Evolutionary conservation across 192 early-diverging fungal genomes (phyloP), one percentile per base, ranked within the genome.

Genomic region (Podila clonocystis): DNA sequence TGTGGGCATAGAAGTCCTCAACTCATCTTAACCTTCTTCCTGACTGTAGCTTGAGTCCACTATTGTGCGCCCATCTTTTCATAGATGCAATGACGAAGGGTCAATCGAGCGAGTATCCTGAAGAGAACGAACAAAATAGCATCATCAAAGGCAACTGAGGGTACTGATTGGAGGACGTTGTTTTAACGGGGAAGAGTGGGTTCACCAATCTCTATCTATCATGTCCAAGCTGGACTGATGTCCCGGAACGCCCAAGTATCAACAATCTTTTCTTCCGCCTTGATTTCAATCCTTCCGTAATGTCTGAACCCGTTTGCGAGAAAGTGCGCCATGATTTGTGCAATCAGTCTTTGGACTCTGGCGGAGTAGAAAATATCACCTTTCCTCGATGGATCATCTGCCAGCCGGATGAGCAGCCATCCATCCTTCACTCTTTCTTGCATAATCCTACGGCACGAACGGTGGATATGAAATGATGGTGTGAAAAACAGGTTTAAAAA

Each of bases 261-360:
- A 11, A 55, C 52, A 22, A 1, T 9, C 52, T 9, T 11, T 24
- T 17, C 52, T 2, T 55, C 52, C 11, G 52, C 28, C 7, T 55
- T 70, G 33, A 76, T 70, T 15, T 70, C 63, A 12, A 76, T 67
- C 6, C 55, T 69, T 0, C 52, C 28, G 19, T 76, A 76, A 0
- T 69, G 49, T 29, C 59, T 76, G 45, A 45, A 70, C 12, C 67
- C 67, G 4, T 49, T 33, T 0, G 67, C 15, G 3, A 50, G 15
- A 30, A 76, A 38, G 9, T 55, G 50, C 4, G 74, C 74, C 38
- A 76, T 36, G 22, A 76, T 31, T 28, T 76, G 67, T 26, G 67
- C 26, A 20, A 76, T 41, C 67, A 76, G 45, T 52, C 68, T 60
- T 3, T 62, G 60, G 9, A 4, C 15, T 1, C 67, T 62, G 19